Base-by-base conservation (phyloP, 805 yeast species). In the Kurtzmaniella cleridarum region DNA sequence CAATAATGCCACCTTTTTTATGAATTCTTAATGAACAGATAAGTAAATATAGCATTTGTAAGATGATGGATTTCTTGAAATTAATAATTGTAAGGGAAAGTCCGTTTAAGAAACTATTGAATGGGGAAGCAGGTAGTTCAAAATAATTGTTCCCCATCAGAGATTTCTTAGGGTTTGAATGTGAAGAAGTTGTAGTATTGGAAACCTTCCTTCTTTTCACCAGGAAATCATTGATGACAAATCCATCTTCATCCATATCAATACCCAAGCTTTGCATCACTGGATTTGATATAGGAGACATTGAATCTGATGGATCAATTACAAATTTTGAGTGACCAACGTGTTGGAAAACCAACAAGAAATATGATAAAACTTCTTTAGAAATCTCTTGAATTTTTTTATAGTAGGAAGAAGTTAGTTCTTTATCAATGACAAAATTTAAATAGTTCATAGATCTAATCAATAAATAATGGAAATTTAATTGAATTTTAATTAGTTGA, bases 201-300 rank as follows among this genome's bases (percentile, higher is more conserved):
- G 32, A 28, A 8, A 24, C n/a, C 11, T 30, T 55, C 35, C 64
- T 53, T 37, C 70, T 49, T 46, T 65, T 66, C 3, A 60, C 69
- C 6, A 65, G 60, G 44, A 66, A 67, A 49, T 67, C 73, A 42
- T 68, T 68, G 12, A 67, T 65, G 5, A 68, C 66, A 48, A 66
- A 66, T 17, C 74, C 74, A 44, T 67, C 73, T 34, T 68, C 72
- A 41, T 69, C 71, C 14, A 64, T 61, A 46, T 65, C 71, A 23
- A 66, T 43, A 7, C 67, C 70, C 36, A 64, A 53, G 41, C 63
- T 59, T 34, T 59, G 64, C 55, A 63, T 55, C n/a, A 62, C 57
- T 6, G 55, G 38, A 2, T 38, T 14, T 28, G 39, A 18, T 15
- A 13, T 5, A 16, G 10, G 14, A 12, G 29, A 12, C 15, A 14